Base-by-base conservation (phyloP, 2,329 filamentous ascomycete species). In the Alternaria sp. region DNA sequence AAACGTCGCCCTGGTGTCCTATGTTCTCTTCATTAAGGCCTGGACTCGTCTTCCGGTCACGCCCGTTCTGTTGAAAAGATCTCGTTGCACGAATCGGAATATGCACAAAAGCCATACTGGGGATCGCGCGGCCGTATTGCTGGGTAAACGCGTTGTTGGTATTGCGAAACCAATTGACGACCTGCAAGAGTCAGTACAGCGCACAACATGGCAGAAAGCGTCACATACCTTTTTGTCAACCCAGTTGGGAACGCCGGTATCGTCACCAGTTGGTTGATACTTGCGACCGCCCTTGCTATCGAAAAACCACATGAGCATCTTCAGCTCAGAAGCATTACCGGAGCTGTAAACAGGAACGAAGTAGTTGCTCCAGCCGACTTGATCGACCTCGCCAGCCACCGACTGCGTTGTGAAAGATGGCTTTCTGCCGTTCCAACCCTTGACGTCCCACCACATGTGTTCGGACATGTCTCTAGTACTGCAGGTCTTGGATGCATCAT, bases 231-330 rank as follows among this genome's bases (percentile, higher is more conserved):
- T 65, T 14, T 69, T 55, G 38, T 71, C 66, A 0, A 76, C 73
- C 59, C 63, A 73, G 24, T 63, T 57, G 0, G 41, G 43, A 1
- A 70, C 57, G 0, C 62, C 41, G 8, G 67, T 55, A 9, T 71
- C 65, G 0, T 63, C 43, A 1, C 68, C 66, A 2, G 47, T 55
- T 8, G 64, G 60, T 22, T 74, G 57, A 36, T 66, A 73, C 20
- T 61, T 56, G 12, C 59, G 63, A 2, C 74, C 75, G 47, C 72
- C 73, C 43, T 66, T 73, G 57, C 71, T 75, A 69, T 92, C 90
- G 67, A 93, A 91, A 78, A 92, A 92, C 88, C 89, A 93, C 1
- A 93, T 79, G 0, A 92, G 66, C 7, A 86, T 84, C 55, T 59
- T 82, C 6, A 76, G 61, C 3, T 66, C 68, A 14, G 57, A 59